phyloP scores from a whole-genome alignment of 352 stramenopile genomes.

The Globisporangium okanoganense region DNA sequence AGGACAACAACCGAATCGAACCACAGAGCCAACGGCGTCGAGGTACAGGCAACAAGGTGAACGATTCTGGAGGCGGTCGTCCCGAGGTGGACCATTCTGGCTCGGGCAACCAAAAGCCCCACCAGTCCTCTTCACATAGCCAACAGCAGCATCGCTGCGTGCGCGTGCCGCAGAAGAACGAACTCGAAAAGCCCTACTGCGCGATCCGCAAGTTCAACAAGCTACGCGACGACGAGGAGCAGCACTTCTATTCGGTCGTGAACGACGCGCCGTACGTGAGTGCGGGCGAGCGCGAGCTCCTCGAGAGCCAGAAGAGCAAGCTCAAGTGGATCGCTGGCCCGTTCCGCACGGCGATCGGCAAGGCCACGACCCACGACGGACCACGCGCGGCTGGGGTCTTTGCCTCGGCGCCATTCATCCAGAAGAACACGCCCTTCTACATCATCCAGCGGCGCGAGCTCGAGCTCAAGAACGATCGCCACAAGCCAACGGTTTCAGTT shows the following conservation, averaged over 20 bases:
- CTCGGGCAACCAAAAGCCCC: neutral
- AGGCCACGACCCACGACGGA: conserved; percentile 48
- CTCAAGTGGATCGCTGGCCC: conserved; percentile 67
- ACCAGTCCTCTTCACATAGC: neutral
- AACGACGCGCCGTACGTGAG: conserved; percentile 78
- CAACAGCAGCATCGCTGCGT: conserved; percentile 23
- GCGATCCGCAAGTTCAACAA: conserved; percentile 54
- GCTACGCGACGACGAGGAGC: conserved; percentile 26
- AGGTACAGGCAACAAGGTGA: too few species aligned
- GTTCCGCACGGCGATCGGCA: conserved; percentile 62
- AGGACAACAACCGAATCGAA: neutral
- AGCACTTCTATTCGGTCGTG: conserved; percentile 71
- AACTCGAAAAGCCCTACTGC: conserved; percentile 69
- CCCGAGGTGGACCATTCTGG: neutral
- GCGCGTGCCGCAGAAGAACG: conserved; percentile 56
- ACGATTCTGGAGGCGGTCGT: neutral
- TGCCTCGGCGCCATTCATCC: conserved; percentile 37
- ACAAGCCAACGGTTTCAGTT: neutral
- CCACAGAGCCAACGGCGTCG: neutral
- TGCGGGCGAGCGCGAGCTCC: conserved; percentile 35
- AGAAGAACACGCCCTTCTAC: conserved; percentile 49
- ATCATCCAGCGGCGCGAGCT: conserved; percentile 59
- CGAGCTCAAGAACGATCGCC: conserved; percentile 12
- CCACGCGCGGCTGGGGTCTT: conserved; percentile 54
- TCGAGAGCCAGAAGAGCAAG: conserved; percentile 61